Base-by-base conservation (phyloP, 2,329 filamentous ascomycete species). In the Colletotrichum euphorbiae region DNA sequence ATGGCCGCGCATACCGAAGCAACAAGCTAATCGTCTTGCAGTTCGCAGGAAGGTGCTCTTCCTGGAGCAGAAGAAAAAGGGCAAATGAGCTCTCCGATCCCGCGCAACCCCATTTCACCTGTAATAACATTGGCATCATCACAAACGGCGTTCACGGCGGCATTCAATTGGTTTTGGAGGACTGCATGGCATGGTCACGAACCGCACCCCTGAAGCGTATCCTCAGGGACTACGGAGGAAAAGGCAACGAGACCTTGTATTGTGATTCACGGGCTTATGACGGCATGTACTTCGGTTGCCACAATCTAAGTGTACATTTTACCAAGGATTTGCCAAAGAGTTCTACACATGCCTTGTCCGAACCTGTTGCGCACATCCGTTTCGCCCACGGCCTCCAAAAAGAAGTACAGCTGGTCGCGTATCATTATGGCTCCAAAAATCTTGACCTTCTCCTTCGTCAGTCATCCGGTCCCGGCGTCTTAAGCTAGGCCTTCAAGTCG, bases 1-100 rank as follows among this genome's bases (percentile, higher is more conserved):
- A 9, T 9, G 3, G 11, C n/a, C 7, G 11, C 7, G 3, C 5
- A 9, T n/a, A 2, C 15, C 9, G 3, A n/a, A 59, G 15, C 7
- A 38, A 9, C n/a, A 1, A 21, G 66, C 62, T 69, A 48, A 69
- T 54, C 13, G 6, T 13, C 33, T 43, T 73, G 33, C 74, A 97
- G 96, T 99, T 62, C 92, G 94, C 80, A 93, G 95, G 84, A 92
- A 97, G 83, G 96, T 99, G 36, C 86, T 99, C 33, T 99, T 99
- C 81, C 87, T 98, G 65, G 96, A 99, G 79, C 90, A 93, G 77
- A 98, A 97, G 79, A 91, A 93, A 78, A 91, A 91, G 78, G 86
- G 86, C 63, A 90, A 87, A 81, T 87, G 81, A 75, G 69, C 33
- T n/a, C 5, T 17, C 52, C 31, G 5, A 17, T 38, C 17, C 36